These are phyloP conservation scores for Lophiotrema nucula DNA, from an alignment of 495 filamentous ascomycete genomes.

Conservation along the genomic window DNA sequence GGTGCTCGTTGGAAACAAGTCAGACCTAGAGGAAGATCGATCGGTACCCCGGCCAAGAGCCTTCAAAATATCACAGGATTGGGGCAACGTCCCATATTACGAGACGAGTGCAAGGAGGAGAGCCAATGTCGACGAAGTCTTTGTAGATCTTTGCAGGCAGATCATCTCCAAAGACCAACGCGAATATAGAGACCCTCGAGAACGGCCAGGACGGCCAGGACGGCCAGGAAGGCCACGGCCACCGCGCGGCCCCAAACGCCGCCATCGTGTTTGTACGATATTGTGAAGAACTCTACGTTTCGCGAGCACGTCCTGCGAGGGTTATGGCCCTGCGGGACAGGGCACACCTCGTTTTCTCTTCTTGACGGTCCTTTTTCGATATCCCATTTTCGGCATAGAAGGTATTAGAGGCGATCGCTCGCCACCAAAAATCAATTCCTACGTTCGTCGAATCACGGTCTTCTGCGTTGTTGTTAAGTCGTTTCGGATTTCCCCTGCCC, in stretches of 20 bases:
- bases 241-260: neutral
- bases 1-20: conserved; percentile 97
- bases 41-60: conserved; percentile 77
- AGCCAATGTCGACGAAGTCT: conserved; percentile 94
- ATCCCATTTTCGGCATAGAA: conserved; percentile 11
- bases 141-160: conserved; percentile 87
- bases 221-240: neutral
- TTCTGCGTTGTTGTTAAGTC: neutral
- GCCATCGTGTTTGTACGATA: conserved; percentile 19
- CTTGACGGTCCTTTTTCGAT: conserved; percentile 7
- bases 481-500: neutral
- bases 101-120: conserved; percentile 82
- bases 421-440: conserved; percentile 20
- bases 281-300: conserved; percentile 11
- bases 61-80: conserved; percentile 81
- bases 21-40: conserved; percentile 89
- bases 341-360: conserved; percentile 1
- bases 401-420: conserved; percentile 24
- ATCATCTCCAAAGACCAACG: conserved; percentile 70
- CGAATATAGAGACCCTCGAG: neutral
- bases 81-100: conserved; percentile 91
- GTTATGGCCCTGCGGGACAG: conserved; percentile 14
- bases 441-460: neutral
- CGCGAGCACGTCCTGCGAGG: neutral
- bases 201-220: neutral